Conservation (phyloP, 2,329 filamentous ascomycete genomes). For the Cladorrhinum sp. region DNA sequence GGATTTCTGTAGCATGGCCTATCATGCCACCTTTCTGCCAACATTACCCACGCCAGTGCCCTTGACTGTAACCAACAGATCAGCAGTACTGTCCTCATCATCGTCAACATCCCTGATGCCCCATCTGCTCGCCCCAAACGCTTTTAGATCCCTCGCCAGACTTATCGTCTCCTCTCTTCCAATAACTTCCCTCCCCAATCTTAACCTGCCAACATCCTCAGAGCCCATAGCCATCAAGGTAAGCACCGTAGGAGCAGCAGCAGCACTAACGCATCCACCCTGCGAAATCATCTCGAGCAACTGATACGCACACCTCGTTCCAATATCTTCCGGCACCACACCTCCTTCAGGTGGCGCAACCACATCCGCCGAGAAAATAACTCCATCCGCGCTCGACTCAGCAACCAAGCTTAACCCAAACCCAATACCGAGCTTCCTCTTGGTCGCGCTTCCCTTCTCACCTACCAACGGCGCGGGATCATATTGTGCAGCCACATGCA, state of each 20-base stretch:
- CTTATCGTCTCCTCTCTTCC: conserved; percentile 77
- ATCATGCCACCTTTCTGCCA: conserved; percentile 75
- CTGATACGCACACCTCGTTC: conserved; percentile 83
- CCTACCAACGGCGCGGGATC: conserved; percentile 60
- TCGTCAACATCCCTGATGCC: conserved; percentile 73
- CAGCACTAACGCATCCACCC: conserved; percentile 75
- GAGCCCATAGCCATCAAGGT: conserved; percentile 97
- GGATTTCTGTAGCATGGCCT: background rate
- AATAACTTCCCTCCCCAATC: conserved; percentile 76
- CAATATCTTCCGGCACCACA: conserved; percentile 84
- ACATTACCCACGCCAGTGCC: conserved; percentile 93
- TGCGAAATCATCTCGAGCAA: conserved; percentile 77
- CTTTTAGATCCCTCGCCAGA: conserved; percentile 77
- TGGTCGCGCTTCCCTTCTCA: conserved; percentile 53
- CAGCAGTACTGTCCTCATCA: conserved; percentile 59
- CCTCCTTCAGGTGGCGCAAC: conserved; percentile 73
- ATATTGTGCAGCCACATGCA: conserved; percentile 82
- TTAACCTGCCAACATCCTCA: conserved; percentile 86
- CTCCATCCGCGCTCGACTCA: conserved; percentile 77
- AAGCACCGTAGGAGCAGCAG: conserved; percentile 71
- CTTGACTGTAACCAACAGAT: conserved; percentile 87
- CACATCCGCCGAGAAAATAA: conserved; percentile 84
- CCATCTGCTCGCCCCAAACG: conserved; percentile 90
- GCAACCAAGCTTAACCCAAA: conserved; percentile 90
- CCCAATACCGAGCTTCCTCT: conserved; percentile 74